Conservation (phyloP, 73 alveolate genomes). For the Halteria grandinella region DNA sequence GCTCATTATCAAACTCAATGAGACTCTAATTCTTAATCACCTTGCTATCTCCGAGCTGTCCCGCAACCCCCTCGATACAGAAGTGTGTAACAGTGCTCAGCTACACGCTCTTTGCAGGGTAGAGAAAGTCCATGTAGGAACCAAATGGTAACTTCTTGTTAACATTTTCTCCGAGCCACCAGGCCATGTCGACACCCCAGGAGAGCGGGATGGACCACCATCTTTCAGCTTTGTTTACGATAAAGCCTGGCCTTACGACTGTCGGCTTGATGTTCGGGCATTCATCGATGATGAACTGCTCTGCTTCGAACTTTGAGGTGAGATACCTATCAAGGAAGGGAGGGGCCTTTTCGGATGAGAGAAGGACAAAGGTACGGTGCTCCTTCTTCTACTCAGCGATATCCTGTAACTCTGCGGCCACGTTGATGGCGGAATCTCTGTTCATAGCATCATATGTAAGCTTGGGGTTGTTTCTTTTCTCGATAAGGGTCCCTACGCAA, state of each 20-base stretch:
- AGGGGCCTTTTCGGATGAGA: constrained; percentile 62
- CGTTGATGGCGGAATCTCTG: constrained; percentile 44
- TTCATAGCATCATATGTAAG: constrained; percentile 62
- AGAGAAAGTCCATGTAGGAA: constrained; percentile 46
- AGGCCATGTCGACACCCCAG: background rate
- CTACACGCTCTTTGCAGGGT: constrained; percentile 57
- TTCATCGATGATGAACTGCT: constrained; percentile 41
- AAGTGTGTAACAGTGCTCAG: constrained; percentile 51
- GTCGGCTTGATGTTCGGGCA: constrained; percentile 31
- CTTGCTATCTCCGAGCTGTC: constrained; percentile 1
- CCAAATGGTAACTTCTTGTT: constrained; percentile 43
- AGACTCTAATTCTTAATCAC: background rate
- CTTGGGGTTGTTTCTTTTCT: constrained; percentile 22
- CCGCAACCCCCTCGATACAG: constrained; percentile 32
- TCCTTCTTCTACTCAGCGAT: constrained; percentile 13
- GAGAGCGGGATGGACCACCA: constrained; percentile 58
- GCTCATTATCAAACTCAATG: background rate
- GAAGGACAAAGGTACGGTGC: constrained; percentile 45
- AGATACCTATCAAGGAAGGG: constrained; percentile 59
- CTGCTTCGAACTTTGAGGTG: constrained; percentile 62
- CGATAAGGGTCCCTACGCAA: constrained; percentile 61
- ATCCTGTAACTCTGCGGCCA: constrained; percentile 47
- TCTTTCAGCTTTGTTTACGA: constrained; percentile 39
- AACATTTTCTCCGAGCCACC: background rate
- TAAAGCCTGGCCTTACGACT: constrained; percentile 68